A percentile compares a stretch with the other conserved stretches of the same genome.
These are phyloP conservation scores for Zanthoxylum bungeanum DNA, from an alignment of 345 rosid species.

Conservation along the genomic window DNA sequence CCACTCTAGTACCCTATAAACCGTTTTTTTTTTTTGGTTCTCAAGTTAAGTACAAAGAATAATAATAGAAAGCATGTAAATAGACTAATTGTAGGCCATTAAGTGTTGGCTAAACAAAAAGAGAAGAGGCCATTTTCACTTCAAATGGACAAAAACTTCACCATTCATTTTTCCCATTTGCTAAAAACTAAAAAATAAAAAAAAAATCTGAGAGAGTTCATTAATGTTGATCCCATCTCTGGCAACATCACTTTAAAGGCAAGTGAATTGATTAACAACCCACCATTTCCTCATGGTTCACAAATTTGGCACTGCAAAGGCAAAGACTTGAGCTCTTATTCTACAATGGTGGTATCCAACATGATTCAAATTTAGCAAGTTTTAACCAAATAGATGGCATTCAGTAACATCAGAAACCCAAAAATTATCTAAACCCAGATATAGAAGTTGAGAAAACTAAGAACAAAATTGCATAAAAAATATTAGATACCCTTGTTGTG, in stretches of 20 bases:
- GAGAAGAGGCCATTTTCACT: neutral
- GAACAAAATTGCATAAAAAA: neutral
- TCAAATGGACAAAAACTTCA: neutral
- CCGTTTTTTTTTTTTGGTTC: neutral
- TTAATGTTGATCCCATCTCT: neutral
- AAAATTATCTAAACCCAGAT: constrained; percentile 1
- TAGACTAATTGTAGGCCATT: neutral
- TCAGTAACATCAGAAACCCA: neutral
- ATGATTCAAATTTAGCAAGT: neutral
- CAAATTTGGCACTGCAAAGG: neutral
- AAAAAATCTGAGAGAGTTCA: too few relatives aligned
- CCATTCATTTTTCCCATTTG: neutral
- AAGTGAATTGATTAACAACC: neutral
- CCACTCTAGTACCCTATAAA: constrained; percentile 72
- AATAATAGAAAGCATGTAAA: neutral
- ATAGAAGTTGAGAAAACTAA: constrained; percentile 8
- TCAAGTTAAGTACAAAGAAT: neutral
- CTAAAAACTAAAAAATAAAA: too few relatives aligned
- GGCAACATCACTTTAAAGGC: neutral
- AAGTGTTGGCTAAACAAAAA: neutral
- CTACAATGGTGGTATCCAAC: neutral
- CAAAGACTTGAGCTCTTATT: neutral
- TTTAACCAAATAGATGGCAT: constrained; percentile 1
- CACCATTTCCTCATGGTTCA: neutral
- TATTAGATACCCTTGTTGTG: constrained; percentile 55